Conservation (phyloP, 2,329 filamentous ascomycete species). For the Calonectria hongkongensis region DNA sequence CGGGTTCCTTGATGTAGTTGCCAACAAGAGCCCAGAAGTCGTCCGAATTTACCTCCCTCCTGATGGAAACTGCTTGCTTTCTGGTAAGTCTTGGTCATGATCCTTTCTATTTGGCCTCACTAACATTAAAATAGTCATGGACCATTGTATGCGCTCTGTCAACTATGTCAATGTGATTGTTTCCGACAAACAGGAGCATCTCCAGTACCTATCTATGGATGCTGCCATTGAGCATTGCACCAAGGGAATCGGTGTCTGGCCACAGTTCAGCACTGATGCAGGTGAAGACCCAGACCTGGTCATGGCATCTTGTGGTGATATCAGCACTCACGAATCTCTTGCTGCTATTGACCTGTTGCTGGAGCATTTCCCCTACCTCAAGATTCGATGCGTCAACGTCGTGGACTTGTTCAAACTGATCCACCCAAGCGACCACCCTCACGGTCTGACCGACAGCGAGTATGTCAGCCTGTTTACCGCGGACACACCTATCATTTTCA, state of each 20-base stretch:
- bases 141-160: constrained; percentile 82
- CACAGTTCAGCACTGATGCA: constrained; percentile 83
- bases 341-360: constrained; percentile 84
- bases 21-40: constrained; percentile 87
- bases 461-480: constrained; percentile 83
- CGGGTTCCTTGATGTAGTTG: constrained; percentile 86
- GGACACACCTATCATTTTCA: constrained; percentile 85
- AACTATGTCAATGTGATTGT: constrained; percentile 91
- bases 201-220: constrained; percentile 85
- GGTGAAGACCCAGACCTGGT: constrained; percentile 82
- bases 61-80: constrained; percentile 86
- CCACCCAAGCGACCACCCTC: constrained; percentile 80
- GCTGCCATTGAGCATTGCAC: constrained; percentile 84
- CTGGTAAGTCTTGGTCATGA: constrained; percentile 58
- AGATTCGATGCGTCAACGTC: constrained; percentile 86
- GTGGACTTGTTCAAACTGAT: constrained; percentile 89
- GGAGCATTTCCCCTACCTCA: constrained; percentile 81
- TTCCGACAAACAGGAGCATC: constrained; percentile 86
- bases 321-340: constrained; percentile 83
- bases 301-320: constrained; percentile 85
- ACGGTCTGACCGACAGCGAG: constrained; percentile 80
- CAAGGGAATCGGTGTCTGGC: constrained; percentile 87
- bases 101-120: background rate
- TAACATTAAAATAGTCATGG: constrained; percentile 70
- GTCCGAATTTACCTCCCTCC: constrained; percentile 88